Percentiles rank a stretch among this genome's conserved stretches.
phyloP scores from a whole-genome alignment of 1,284 basidiomycete species.

The Irpex rosettiformis region DNA sequence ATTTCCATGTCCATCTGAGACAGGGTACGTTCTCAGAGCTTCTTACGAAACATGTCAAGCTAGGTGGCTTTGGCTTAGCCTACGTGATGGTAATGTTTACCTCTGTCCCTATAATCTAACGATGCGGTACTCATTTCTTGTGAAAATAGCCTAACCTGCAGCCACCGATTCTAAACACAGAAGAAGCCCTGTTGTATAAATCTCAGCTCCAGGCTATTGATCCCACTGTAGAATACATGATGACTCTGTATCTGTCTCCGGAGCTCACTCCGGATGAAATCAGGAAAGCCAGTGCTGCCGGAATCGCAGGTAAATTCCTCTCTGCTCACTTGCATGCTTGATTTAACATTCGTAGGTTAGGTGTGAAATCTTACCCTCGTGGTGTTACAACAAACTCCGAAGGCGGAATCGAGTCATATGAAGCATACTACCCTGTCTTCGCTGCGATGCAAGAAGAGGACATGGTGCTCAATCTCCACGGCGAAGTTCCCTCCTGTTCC shows the following conservation, averaged over 20 bases:
- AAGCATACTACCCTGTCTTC: slow-evolving; percentile 93
- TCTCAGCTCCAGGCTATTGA: slow-evolving; percentile 73
- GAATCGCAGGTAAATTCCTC: slow-evolving; percentile 62
- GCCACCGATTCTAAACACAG: slow-evolving; percentile 88
- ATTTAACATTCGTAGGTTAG: slow-evolving; percentile 35
- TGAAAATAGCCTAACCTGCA: slow-evolving; percentile 84
- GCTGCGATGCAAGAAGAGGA: slow-evolving; percentile 91
- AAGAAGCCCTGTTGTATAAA: slow-evolving; percentile 82
- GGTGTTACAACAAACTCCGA: slow-evolving; percentile 99
- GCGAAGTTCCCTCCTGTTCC: slow-evolving; percentile 93
- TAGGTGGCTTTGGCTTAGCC: slow-evolving; percentile 88
- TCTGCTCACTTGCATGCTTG: slow-evolving; percentile 7
- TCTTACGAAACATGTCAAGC: slow-evolving; percentile 87
- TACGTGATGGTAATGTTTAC: slow-evolving; percentile 99
- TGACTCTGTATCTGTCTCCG: slow-evolving; percentile 94
- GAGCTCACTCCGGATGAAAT: slow-evolving; percentile 92
- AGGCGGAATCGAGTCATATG: slow-evolving; percentile 95
- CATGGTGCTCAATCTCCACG: slow-evolving; percentile 96
- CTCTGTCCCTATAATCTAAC: slow-evolving; percentile 3
- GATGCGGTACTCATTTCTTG: slow-evolving; percentile 13
- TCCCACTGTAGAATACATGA: slow-evolving; percentile 81
- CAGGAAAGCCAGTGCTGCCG: slow-evolving; percentile 79
- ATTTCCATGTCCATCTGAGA: slow-evolving; percentile 97
- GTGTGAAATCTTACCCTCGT: slow-evolving; percentile 96
- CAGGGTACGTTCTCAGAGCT: slow-evolving; percentile 82